Conservation (phyloP, 1,139 yeast species). For the Nematodospora anomalae region DNA sequence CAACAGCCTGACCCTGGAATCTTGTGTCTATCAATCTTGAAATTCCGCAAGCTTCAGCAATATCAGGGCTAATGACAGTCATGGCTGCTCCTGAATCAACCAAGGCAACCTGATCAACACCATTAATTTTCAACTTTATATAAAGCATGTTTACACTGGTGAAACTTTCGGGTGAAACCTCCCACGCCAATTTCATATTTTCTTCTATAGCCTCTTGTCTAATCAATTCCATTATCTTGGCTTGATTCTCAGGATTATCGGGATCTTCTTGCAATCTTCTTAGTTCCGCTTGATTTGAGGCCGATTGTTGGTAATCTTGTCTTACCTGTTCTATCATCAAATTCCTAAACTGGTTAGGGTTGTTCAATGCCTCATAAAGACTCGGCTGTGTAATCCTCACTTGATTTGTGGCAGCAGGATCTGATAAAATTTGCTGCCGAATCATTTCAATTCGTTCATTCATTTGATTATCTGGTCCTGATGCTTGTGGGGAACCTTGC, state of each 20-base stretch:
- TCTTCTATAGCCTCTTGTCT: slow-evolving; percentile 75
- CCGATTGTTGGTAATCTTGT: slow-evolving; percentile 18
- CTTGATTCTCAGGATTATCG: slow-evolving; percentile 72
- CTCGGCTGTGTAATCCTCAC: slow-evolving; percentile 39
- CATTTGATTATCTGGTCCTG: slow-evolving; percentile 11
- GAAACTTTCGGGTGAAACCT: slow-evolving; percentile 87
- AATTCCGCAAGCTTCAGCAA: slow-evolving; percentile 75
- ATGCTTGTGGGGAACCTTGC: slow-evolving; percentile 8
- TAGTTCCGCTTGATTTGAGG: slow-evolving; percentile 47
- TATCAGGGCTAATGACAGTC: slow-evolving; percentile 74
- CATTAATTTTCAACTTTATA: slow-evolving; percentile 74
- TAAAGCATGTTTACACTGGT: slow-evolving; percentile 82
- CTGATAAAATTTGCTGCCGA: slow-evolving; percentile 47
- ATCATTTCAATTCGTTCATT: slow-evolving; percentile 50
- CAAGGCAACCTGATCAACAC: slow-evolving; percentile 81
- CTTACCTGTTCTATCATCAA: slow-evolving; percentile 35
- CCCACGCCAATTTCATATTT: slow-evolving; percentile 76
- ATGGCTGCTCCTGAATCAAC: slow-evolving; percentile 96
- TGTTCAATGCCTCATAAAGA: slow-evolving; percentile 45
- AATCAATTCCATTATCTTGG: slow-evolving; percentile 64
- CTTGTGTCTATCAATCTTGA: slow-evolving; percentile 77
- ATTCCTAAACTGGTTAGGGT: slow-evolving; percentile 53
- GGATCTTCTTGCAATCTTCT: slow-evolving; percentile 57
- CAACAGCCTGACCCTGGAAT: slow-evolving; percentile 79
- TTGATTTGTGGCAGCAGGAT: slow-evolving; percentile 40